phyloP scores from a whole-genome alignment of 345 rosid genomes.

The Brassica juncea region DNA sequence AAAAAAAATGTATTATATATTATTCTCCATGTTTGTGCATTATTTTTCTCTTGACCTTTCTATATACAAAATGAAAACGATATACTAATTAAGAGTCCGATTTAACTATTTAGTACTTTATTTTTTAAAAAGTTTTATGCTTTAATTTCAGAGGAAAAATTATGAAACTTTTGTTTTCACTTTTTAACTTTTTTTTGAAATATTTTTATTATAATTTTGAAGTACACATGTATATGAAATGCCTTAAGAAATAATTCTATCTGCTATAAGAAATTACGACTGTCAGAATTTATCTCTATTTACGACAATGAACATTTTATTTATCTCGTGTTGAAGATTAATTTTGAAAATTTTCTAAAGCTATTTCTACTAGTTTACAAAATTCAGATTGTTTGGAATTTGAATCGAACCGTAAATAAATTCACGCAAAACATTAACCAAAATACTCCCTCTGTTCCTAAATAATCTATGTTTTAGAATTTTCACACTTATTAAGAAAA shows the following conservation, averaged over 20 bases:
- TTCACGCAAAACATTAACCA: background rate
- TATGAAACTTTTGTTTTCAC: background rate
- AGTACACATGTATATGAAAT: background rate
- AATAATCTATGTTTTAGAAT: too few species aligned
- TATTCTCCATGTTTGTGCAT: constrained; percentile 25
- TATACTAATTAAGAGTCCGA: background rate
- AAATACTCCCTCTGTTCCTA: background rate
- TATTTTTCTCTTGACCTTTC: background rate
- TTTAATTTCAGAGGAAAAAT: background rate
- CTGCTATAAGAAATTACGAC: background rate
- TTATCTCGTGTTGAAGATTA: background rate
- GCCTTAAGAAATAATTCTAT: background rate
- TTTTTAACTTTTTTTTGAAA: background rate
- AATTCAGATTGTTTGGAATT: background rate
- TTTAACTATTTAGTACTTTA: background rate
- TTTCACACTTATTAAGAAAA: too few species aligned
- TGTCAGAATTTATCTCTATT: background rate
- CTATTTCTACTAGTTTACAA: background rate
- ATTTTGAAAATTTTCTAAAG: background rate
- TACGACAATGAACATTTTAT: background rate
- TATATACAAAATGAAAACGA: background rate
- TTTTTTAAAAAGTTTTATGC: background rate
- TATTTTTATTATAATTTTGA: background rate
- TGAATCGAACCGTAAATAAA: background rate
- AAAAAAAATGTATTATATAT: constrained; percentile 11